phyloP scores from a whole-genome alignment of 441 rosid genomes.

The Erysimum cheiri region DNA sequence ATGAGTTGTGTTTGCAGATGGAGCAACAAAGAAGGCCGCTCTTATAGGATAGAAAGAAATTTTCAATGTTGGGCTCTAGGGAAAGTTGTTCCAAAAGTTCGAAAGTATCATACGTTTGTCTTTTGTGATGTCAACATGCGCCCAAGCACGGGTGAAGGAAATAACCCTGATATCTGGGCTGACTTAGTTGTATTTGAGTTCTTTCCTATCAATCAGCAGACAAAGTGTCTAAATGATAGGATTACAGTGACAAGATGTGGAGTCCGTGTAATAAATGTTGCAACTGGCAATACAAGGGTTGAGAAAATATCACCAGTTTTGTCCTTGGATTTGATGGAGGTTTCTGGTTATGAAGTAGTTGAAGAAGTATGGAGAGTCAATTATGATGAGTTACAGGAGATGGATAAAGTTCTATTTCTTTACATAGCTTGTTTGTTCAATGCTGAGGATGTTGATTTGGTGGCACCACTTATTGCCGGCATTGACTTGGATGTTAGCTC shows the following conservation, averaged over 20 bases:
- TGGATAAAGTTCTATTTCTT: slow-evolving; percentile 7
- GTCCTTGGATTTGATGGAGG: background rate
- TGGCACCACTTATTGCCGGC: slow-evolving; percentile 8
- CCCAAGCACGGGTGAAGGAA: background rate
- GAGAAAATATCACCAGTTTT: background rate
- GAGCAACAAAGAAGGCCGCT: slow-evolving; percentile 4
- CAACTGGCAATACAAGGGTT: background rate
- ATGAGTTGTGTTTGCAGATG: slow-evolving; percentile 30
- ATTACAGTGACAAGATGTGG: slow-evolving; percentile 28
- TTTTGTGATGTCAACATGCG: slow-evolving; percentile 11
- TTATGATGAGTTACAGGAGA: slow-evolving; percentile 7
- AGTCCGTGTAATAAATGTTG: background rate
- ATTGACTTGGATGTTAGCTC: background rate
- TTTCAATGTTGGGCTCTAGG: background rate
- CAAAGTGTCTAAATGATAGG: background rate
- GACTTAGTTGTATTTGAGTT: slow-evolving; percentile 28
- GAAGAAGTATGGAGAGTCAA: background rate
- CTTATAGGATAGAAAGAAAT: background rate
- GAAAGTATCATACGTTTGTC: slow-evolving; percentile 27
- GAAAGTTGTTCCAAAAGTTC: background rate
- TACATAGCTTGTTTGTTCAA: slow-evolving; percentile 24
- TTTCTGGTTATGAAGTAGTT: background rate
- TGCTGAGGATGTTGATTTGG: background rate
- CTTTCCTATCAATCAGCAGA: background rate
- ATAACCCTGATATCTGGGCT: background rate